Base-by-base conservation (phyloP, 345 rosid genomes). In the Aquilaria sinensis region DNA sequence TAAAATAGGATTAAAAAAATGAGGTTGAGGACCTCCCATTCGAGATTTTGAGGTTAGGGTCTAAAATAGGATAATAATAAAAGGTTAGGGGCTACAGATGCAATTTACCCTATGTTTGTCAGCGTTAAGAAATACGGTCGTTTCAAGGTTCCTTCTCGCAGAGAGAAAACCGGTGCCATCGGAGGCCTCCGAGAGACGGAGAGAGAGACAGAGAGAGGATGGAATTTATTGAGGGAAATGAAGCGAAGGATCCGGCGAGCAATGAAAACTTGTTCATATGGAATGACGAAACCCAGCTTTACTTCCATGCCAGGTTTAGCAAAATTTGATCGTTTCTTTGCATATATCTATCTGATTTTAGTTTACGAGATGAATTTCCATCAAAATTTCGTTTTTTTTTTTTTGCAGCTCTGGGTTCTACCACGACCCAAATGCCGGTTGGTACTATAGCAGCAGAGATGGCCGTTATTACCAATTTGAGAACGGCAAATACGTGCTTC, bases 361-460 rank as follows among this genome's bases (percentile, higher is more conserved):
- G 23, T 46, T 23, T 10, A 37, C 10, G 50, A 10, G 14, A 15
- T 29, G 12, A 55, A 63, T 43, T 8, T 48, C 12, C 33, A 8
- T 9, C 12, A 15, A 29, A 2, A 33, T 11, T 30, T 16, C 4
- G 16, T 12, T 30, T 9, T 2, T 58, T 31, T 41, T 58, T 33
- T 12, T 57, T 46, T 76, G 80, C 87, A 88, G 97, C 57, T 85
- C 81, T 72, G 96, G 96, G 69, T 89, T 92, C 75, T 89, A 89
- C 73, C 93, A 92, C 67, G 91, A 89, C 57, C 88, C 96, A 31
- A 67, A 6, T 73, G 93, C 83, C 66, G 98, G 96, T 16, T 92
- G 96, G 98, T 92, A 89, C 69, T 89, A 89, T 70, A 84, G 88
- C 67, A 84, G 81, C 61, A 75, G 75, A 58, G 96, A 92, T 70